A percentile compares a stretch with the other conserved stretches of the same genome.
phyloP scores from a whole-genome alignment of 768 basidiomycete genomes.

The Tricholomella constricta region DNA sequence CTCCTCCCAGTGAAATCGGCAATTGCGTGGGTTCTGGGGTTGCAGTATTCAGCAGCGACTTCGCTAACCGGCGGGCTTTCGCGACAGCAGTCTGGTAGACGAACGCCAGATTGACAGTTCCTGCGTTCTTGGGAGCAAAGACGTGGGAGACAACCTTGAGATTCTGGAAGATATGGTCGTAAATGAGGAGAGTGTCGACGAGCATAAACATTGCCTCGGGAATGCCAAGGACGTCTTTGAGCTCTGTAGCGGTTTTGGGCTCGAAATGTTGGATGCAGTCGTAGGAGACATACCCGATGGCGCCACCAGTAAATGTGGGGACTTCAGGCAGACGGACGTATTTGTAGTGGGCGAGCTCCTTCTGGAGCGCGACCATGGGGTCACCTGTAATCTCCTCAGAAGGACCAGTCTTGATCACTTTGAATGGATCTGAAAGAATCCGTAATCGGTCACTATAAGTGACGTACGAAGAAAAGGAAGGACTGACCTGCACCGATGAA shows the following conservation, averaged over 20 bases:
- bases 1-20: slow-evolving; percentile 62
- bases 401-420: slow-evolving; percentile 87
- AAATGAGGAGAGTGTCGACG: slow-evolving; percentile 91
- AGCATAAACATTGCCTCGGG: slow-evolving; percentile 98
- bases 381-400: slow-evolving; percentile 83
- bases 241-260: slow-evolving; percentile 79
- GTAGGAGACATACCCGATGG: slow-evolving; percentile 96
- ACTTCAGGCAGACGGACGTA: slow-evolving; percentile 92
- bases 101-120: slow-evolving; percentile 69
- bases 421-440: slow-evolving; percentile 75
- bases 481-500: slow-evolving; percentile 91
- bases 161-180: slow-evolving; percentile 95
- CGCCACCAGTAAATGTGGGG: slow-evolving; percentile 95
- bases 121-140: slow-evolving; percentile 74
- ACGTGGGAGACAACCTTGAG: slow-evolving; percentile 97
- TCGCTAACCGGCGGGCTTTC: slow-evolving; percentile 82
- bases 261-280: slow-evolving; percentile 98
- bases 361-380: slow-evolving; percentile 82
- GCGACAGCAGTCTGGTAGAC: slow-evolving; percentile 87
- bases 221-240: slow-evolving; percentile 80
- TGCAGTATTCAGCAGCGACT: slow-evolving; percentile 50
- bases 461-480: background rate
- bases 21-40: slow-evolving; percentile 71
- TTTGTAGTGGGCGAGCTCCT: slow-evolving; percentile 82
- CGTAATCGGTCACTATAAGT: slow-evolving; percentile 1